phyloP scores from a whole-genome alignment of 2,329 filamentous ascomycete species.

The Fusarium sacchari region DNA sequence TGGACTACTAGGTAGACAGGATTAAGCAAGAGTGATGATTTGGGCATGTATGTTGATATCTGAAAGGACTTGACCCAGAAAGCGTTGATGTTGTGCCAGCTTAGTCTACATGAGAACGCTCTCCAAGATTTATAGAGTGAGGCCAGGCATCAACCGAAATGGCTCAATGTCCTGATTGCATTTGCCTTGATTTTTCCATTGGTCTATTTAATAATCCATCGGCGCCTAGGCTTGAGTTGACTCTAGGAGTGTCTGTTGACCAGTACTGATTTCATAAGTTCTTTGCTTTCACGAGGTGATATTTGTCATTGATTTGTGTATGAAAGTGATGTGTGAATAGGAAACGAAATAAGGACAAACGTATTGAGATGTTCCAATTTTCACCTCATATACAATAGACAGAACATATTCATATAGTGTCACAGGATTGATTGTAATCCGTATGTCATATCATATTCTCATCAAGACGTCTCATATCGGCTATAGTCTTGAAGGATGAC shows the following conservation, averaged over 20 bases:
- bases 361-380: too few relatives aligned
- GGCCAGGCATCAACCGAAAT: background rate
- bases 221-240: background rate
- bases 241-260: background rate
- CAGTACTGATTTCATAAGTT: background rate
- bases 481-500: background rate
- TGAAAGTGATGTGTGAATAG: background rate
- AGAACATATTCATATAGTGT: background rate
- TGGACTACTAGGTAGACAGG: background rate
- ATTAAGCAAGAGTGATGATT: background rate
- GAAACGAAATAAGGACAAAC: background rate
- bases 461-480: background rate
- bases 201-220: background rate
- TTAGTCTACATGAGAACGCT: background rate
- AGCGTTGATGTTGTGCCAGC: background rate
- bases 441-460: background rate
- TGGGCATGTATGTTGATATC: background rate
- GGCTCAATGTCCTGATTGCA: background rate
- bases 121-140: background rate
- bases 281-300: too few relatives aligned
- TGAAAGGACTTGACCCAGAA: background rate
- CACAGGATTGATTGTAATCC: background rate
- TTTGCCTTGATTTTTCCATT: background rate
- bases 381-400: background rate
- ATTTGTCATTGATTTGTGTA: background rate